Evolutionary conservation across 176 grass and related monocot genomes (phyloP).

Genomic region (Secale cereale): DNA sequence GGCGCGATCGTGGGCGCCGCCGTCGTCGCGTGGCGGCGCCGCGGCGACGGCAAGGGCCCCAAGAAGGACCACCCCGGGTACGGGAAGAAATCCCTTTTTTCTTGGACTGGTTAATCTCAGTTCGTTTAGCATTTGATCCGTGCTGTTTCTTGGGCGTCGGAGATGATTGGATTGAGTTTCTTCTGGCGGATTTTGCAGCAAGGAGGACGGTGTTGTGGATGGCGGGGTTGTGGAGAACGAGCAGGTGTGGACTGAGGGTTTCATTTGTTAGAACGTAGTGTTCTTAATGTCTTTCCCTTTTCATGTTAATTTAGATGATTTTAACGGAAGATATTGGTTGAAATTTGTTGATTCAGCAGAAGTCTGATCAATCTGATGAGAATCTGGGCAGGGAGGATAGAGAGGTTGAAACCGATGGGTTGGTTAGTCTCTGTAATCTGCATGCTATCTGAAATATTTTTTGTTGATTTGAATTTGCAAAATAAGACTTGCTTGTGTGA

Average conservation of each 20-base stretch:
- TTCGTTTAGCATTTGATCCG: not conserved
- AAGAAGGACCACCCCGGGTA: conserved; percentile 4
- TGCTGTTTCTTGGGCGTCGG: not conserved
- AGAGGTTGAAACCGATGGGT: not conserved
- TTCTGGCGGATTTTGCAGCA: conserved; percentile 15
- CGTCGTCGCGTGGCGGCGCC: conserved; percentile 30
- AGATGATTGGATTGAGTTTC: conserved; percentile 12
- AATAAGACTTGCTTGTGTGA: not conserved
- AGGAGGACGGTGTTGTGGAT: not conserved
- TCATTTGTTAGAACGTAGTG: not conserved
- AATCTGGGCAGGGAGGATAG: not conserved
- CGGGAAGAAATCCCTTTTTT: not conserved
- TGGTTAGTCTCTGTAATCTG: conserved; percentile 8
- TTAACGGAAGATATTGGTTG: not conserved
- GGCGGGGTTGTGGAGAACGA: conserved; percentile 21
- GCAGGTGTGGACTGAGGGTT: conserved; percentile 18
- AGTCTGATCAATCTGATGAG: not conserved
- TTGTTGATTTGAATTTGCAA: not conserved
- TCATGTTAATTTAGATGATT: not conserved
- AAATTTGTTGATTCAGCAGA: not conserved
- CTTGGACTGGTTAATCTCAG: not conserved
- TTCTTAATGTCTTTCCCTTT: not conserved
- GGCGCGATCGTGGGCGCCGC: conserved; percentile 37
- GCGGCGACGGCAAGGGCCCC: not conserved
- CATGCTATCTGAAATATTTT: not conserved